A percentile compares a stretch with the other conserved stretches of the same genome.
phyloP scores from a whole-genome alignment of 2,329 filamentous ascomycete species.

The Rhynchosporium secalis region DNA sequence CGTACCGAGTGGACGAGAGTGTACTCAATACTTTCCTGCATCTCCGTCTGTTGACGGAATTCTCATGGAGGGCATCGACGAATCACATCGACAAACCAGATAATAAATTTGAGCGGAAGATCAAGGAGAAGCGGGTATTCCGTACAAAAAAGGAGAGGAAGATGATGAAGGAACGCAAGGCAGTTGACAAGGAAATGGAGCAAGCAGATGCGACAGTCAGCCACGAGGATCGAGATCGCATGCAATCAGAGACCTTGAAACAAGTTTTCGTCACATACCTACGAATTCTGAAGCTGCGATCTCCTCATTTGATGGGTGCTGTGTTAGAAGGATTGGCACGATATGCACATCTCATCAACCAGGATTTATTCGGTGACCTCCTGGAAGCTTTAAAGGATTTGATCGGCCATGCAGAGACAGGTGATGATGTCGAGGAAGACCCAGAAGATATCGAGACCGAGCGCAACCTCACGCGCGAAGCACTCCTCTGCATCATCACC shows the following conservation, averaged over 20 bases:
- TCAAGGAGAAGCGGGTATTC: constrained; percentile 78
- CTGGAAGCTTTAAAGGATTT: constrained; percentile 93
- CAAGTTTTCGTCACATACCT: constrained; percentile 96
- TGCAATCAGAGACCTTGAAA: constrained; percentile 95
- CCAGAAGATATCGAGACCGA: constrained; percentile 53
- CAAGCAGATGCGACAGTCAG: constrained; percentile 88
- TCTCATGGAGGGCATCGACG: constrained; percentile 78
- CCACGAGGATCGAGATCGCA: constrained; percentile 88
- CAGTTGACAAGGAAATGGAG: constrained; percentile 88
- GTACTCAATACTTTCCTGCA: constrained; percentile 90
- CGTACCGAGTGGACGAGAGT: constrained; percentile 80
- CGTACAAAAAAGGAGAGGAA: constrained; percentile 88
- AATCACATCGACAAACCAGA: constrained; percentile 65
- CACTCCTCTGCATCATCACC: constrained; percentile 91
- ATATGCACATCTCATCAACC: constrained; percentile 96
- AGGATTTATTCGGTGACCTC: constrained; percentile 97
- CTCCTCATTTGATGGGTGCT: constrained; percentile 88
- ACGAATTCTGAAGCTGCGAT: constrained; percentile 81
- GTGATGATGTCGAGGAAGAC: constrained; percentile 47
- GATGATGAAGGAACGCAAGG: constrained; percentile 78
- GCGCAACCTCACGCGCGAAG: constrained; percentile 80
- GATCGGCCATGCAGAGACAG: constrained; percentile 70
- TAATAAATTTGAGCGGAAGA: constrained; percentile 52
- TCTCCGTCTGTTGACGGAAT: constrained; percentile 83
- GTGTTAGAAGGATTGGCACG: constrained; percentile 92